Percentiles rank a stretch among this genome's conserved stretches.
These are phyloP conservation scores for Saccharata proteae DNA, from an alignment of 2,329 filamentous ascomycete species.

Conservation along the genomic window DNA sequence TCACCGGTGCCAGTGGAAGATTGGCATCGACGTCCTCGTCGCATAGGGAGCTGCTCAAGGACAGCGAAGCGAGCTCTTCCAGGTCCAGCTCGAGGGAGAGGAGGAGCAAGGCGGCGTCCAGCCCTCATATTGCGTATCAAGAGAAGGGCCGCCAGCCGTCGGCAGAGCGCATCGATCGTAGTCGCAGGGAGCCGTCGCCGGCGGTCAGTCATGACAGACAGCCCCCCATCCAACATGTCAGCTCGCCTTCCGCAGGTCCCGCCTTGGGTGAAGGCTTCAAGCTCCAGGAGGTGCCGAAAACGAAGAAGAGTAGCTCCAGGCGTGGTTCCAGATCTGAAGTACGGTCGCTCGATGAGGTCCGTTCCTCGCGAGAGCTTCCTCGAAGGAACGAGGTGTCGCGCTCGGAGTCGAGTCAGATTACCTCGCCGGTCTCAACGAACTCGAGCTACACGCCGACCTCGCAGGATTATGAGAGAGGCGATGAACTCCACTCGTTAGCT, in stretches of 20 bases:
- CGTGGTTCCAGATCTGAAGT: slow-evolving; percentile 35
- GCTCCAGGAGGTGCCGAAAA: slow-evolving; percentile 68
- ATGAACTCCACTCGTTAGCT: slow-evolving; percentile 12
- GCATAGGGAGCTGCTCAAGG: slow-evolving; percentile 30
- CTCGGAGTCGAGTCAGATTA: slow-evolving; percentile 7
- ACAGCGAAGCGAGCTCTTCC: slow-evolving; percentile 26
- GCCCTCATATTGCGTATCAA: slow-evolving; percentile 86
- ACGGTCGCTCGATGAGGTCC: slow-evolving; percentile 18
- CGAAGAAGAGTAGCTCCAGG: slow-evolving; percentile 39
- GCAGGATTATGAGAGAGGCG: slow-evolving; percentile 23
- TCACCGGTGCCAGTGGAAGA: slow-evolving; percentile 25
- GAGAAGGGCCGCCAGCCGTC: slow-evolving; percentile 62
- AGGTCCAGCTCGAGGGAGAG: slow-evolving; percentile 35
- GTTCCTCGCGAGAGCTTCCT: too few species aligned
- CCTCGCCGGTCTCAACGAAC: slow-evolving; percentile 5
- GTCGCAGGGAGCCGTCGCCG: slow-evolving; percentile 27
- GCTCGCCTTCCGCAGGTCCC: slow-evolving; percentile 18
- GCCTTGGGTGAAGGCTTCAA: slow-evolving; percentile 45
- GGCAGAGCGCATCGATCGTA: slow-evolving; percentile 39
- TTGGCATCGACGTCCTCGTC: slow-evolving; percentile 18
- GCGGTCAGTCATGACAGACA: slow-evolving; percentile 39
- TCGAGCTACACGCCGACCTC: slow-evolving; percentile 8
- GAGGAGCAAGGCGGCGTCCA: slow-evolving; percentile 31
- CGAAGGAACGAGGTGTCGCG: too few species aligned
- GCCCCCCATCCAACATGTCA: slow-evolving; percentile 22